Conservation (phyloP, 495 filamentous ascomycete genomes). For the Aspergillus avenaceus region DNA sequence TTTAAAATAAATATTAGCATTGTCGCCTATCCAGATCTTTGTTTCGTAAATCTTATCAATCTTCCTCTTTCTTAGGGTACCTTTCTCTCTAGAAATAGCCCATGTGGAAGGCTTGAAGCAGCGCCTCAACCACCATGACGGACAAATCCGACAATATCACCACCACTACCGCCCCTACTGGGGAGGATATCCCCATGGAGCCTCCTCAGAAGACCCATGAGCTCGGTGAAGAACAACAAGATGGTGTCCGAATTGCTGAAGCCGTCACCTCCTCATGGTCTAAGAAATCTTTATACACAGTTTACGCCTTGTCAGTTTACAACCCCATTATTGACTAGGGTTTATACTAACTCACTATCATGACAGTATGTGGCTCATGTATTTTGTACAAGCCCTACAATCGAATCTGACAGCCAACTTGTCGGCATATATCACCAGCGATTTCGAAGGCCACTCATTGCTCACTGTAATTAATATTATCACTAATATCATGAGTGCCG, state of each 20-base stretch:
- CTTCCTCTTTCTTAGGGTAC: too few relatives aligned
- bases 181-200: too few relatives aligned
- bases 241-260: slow-evolving; percentile 10
- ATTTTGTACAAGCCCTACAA: slow-evolving; percentile 21
- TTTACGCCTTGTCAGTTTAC: slow-evolving; percentile 19
- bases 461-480: slow-evolving; percentile 27
- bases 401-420: slow-evolving; percentile 15
- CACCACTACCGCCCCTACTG: too few relatives aligned
- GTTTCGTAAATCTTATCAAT: too few relatives aligned
- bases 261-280: slow-evolving; percentile 21
- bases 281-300: slow-evolving; percentile 16
- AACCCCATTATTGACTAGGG: too few relatives aligned
- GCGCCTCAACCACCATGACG: too few relatives aligned
- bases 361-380: slow-evolving; percentile 21
- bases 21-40: too few relatives aligned
- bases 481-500: slow-evolving; percentile 49
- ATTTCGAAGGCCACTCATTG: slow-evolving; percentile 29
- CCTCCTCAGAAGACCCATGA: too few relatives aligned
- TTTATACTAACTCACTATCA: not conserved
- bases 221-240: slow-evolving; percentile 5
- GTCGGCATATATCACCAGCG: slow-evolving; percentile 28
- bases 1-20: too few relatives aligned
- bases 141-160: too few relatives aligned
- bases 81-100: too few relatives aligned
- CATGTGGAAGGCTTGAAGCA: too few relatives aligned